These are phyloP conservation scores for Fistulina hepatica DNA, from an alignment of 1,284 basidiomycete genomes.

Conservation along the genomic window DNA sequence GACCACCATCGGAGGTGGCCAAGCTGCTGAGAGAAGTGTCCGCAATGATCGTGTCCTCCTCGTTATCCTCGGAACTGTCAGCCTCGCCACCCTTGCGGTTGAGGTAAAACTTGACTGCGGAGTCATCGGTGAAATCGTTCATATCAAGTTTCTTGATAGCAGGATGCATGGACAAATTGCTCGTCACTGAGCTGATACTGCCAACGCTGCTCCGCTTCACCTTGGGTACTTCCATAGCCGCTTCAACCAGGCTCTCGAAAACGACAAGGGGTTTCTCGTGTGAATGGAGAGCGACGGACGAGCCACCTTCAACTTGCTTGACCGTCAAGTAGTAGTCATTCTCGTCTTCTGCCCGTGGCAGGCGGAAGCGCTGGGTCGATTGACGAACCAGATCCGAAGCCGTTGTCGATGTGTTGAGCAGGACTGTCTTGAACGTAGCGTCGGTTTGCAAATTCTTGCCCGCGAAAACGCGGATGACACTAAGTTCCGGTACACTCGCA, in stretches of 20 bases:
- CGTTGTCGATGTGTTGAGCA: slow-evolving; percentile 81
- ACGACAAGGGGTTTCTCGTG: slow-evolving; percentile 77
- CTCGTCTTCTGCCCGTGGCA: slow-evolving; percentile 53
- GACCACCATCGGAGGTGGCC: slow-evolving; percentile 12
- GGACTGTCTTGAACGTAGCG: slow-evolving; percentile 94
- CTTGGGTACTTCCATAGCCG: slow-evolving; percentile 68
- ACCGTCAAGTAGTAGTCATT: slow-evolving; percentile 83
- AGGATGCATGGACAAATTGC: slow-evolving; percentile 86
- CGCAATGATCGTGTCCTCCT: slow-evolving; percentile 43
- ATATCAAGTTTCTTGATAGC: slow-evolving; percentile 87
- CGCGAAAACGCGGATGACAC: slow-evolving; percentile 91
- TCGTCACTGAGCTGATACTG: slow-evolving; percentile 85
- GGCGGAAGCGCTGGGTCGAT: slow-evolving; percentile 86
- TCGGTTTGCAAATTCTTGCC: slow-evolving; percentile 82
- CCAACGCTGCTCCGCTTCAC: slow-evolving; percentile 90
- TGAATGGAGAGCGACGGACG: slow-evolving; percentile 60
- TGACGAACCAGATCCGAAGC: slow-evolving; percentile 80
- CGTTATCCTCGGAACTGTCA: slow-evolving; percentile 27
- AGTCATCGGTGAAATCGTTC: slow-evolving; percentile 97
- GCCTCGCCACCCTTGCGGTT: slow-evolving; percentile 41
- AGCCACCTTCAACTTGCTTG: slow-evolving; percentile 79
- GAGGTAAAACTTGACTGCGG: slow-evolving; percentile 92
- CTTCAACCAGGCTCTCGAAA: slow-evolving; percentile 77
- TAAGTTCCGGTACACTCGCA: slow-evolving; percentile 72
- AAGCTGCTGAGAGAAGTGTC: slow-evolving; percentile 28